phyloP scores from a whole-genome alignment of 108 stramenopile species.

The Epithemia pelagica region DNA sequence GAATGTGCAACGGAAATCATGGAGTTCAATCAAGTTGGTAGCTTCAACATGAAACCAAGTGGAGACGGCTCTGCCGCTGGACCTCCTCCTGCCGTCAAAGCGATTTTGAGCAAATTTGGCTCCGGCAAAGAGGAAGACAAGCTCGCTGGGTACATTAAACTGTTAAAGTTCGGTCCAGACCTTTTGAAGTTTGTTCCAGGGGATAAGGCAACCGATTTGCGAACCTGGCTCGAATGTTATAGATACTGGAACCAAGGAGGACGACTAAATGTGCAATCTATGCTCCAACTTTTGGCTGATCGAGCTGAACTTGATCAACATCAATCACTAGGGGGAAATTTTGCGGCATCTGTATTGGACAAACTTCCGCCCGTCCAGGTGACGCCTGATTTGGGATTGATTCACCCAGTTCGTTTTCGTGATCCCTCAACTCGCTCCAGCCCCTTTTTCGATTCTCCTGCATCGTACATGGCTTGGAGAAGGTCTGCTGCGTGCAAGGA shows the following conservation, averaged over 20 bases:
- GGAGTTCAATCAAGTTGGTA: conserved; percentile 59
- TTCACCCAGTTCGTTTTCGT: conserved; percentile 49
- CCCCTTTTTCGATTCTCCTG: conserved; percentile 26
- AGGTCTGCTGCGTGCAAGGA: conserved; percentile 27
- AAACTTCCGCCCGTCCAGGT: conserved; percentile 43
- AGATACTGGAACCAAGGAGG: conserved; percentile 85
- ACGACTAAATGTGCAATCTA: conserved; percentile 44
- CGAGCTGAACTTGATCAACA: conserved; percentile 1
- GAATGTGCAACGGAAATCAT: conserved; percentile 84
- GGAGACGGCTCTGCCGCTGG: conserved; percentile 32
- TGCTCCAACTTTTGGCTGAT: conserved; percentile 42
- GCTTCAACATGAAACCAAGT: conserved; percentile 55
- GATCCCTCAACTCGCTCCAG: not conserved
- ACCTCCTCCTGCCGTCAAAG: conserved; percentile 79
- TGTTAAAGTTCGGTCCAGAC: conserved; percentile 78
- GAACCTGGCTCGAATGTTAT: conserved; percentile 81
- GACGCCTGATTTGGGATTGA: conserved; percentile 72
- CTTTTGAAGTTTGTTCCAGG: conserved; percentile 80
- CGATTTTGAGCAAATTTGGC: conserved; percentile 65
- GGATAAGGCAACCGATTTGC: conserved; percentile 71
- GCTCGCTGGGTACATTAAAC: conserved; percentile 69
- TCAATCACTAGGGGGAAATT: not conserved
- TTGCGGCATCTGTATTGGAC: conserved; percentile 15
- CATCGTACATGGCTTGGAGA: conserved; percentile 60
- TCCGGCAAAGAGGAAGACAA: conserved; percentile 81